Conservation (phyloP, 2,329 filamentous ascomycete genomes). For the Pezicula radicicola region DNA sequence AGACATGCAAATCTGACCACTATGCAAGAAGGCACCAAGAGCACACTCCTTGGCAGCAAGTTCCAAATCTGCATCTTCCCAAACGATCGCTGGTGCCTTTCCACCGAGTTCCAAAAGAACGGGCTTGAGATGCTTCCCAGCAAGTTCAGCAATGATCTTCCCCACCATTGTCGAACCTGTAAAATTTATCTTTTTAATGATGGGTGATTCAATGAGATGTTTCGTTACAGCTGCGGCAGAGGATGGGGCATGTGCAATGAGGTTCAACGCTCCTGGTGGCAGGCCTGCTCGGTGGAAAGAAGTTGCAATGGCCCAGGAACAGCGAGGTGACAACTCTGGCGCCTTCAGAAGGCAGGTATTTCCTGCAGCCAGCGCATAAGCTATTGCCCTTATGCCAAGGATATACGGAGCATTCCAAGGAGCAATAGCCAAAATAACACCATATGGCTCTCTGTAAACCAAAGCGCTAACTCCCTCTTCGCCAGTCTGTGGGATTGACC, state of each 20-base stretch:
- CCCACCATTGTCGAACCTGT: slow-evolving; percentile 76
- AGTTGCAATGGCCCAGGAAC: slow-evolving; percentile 58
- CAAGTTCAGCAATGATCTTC: slow-evolving; percentile 65
- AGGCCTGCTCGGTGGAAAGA: slow-evolving; percentile 73
- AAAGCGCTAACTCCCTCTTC: slow-evolving; percentile 56
- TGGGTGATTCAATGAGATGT: slow-evolving; percentile 62
- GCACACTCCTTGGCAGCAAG: slow-evolving; percentile 67
- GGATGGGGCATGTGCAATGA: slow-evolving; percentile 63
- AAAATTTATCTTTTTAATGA: slow-evolving; percentile 80
- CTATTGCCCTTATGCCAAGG: slow-evolving; percentile 50
- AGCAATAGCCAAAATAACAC: slow-evolving; percentile 75
- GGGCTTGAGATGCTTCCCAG: slow-evolving; percentile 75
- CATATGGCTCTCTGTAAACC: slow-evolving; percentile 72
- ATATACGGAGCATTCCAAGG: slow-evolving; percentile 69
- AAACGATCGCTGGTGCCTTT: slow-evolving; percentile 75
- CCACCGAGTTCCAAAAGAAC: slow-evolving; percentile 79
- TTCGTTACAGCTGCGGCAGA: slow-evolving; percentile 66
- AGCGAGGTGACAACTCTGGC: slow-evolving; percentile 64
- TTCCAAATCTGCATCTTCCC: slow-evolving; percentile 75
- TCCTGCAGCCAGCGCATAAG: slow-evolving; percentile 70
- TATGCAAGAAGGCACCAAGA: slow-evolving; percentile 68
- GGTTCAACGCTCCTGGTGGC: slow-evolving; percentile 70
- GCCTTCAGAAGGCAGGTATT: slow-evolving; percentile 75
- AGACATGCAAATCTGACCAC: slow-evolving; percentile 82
- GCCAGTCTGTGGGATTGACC: slow-evolving; percentile 30